Evolutionary conservation across 805 yeast species (phyloP).

Genomic region (Metschnikowia hibisci): DNA sequence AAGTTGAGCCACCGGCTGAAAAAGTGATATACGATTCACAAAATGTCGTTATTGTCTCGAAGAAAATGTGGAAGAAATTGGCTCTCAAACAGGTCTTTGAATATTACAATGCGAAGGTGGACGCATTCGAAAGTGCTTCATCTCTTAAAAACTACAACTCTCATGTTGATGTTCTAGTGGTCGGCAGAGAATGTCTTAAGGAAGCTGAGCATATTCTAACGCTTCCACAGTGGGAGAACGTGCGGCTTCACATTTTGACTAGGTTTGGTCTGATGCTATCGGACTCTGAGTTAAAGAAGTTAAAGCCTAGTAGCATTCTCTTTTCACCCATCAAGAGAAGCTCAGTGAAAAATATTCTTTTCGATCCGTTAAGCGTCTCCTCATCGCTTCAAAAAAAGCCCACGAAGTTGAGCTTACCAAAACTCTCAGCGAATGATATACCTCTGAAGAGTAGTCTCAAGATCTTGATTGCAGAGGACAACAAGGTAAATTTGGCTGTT

Average conservation of each 20-base stretch:
- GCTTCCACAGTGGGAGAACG: constrained; percentile 6
- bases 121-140: constrained; percentile 16
- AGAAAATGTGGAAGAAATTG: constrained; percentile 26
- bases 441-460: constrained; percentile 34
- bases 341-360: constrained; percentile 17
- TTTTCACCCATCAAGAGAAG: constrained; percentile 29
- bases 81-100: constrained; percentile 32
- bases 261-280: constrained; percentile 29
- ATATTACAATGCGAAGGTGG: constrained; percentile 32
- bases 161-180: constrained; percentile 19
- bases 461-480: constrained; percentile 55
- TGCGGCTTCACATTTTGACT: constrained; percentile 24
- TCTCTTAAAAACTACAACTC: constrained; percentile 12
- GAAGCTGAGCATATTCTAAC: constrained; percentile 5
- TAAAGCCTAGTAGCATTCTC: constrained; percentile 21
- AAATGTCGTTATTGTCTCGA: constrained; percentile 31
- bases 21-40: constrained; percentile 8
- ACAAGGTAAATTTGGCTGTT: constrained; percentile 46
- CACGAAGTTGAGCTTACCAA: not conserved
- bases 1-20: constrained; percentile 24
- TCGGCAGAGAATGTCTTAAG: constrained; percentile 18
- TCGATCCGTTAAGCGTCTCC: constrained; percentile 5
- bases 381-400: not conserved
- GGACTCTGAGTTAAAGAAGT: constrained; percentile 17
- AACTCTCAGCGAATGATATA: not conserved